Percentiles rank a stretch among this genome's conserved stretches.
Evolutionary conservation across 495 filamentous ascomycete genomes (phyloP).

Genomic region (Achaetomiella virescens): DNA sequence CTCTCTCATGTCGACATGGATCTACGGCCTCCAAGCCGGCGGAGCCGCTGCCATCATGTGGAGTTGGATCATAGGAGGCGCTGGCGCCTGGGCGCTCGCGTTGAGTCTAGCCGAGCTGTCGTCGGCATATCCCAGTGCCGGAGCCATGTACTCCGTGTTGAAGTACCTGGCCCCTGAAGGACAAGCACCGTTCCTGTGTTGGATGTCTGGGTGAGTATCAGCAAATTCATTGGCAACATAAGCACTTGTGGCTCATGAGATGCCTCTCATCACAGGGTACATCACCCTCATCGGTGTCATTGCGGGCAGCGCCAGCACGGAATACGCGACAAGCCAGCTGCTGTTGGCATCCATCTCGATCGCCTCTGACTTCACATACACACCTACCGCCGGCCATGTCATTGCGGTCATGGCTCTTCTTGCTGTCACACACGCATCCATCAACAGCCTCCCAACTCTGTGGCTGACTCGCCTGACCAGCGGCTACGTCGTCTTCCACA

Average conservation of each 20-base stretch:
- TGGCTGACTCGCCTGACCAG: slow-evolving; percentile 62
- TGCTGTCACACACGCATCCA: slow-evolving; percentile 47
- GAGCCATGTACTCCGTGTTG: slow-evolving; percentile 48
- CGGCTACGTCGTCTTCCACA: slow-evolving; percentile 59
- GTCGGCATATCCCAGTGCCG: slow-evolving; percentile 54
- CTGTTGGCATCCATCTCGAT: slow-evolving; percentile 62
- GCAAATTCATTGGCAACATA: not conserved
- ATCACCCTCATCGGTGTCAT: slow-evolving; percentile 63
- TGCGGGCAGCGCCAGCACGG: slow-evolving; percentile 57
- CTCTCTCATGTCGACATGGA: slow-evolving; percentile 56
- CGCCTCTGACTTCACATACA: slow-evolving; percentile 49
- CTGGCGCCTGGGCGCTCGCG: slow-evolving; percentile 58
- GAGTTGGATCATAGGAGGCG: slow-evolving; percentile 60
- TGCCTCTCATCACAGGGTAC: slow-evolving; percentile 51
- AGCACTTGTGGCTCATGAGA: not conserved
- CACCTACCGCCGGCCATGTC: slow-evolving; percentile 46
- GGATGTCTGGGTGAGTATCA: slow-evolving; percentile 35
- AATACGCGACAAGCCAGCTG: slow-evolving; percentile 63
- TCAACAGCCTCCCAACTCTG: slow-evolving; percentile 56
- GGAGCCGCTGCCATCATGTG: slow-evolving; percentile 55
- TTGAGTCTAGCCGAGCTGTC: slow-evolving; percentile 52
- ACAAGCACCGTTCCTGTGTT: slow-evolving; percentile 42
- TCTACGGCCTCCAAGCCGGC: slow-evolving; percentile 54
- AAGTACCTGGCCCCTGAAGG: slow-evolving; percentile 37
- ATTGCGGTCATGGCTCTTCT: slow-evolving; percentile 57